These are phyloP conservation scores for Carallia brachiata DNA, from an alignment of 345 rosid species.

Conservation along the genomic window DNA sequence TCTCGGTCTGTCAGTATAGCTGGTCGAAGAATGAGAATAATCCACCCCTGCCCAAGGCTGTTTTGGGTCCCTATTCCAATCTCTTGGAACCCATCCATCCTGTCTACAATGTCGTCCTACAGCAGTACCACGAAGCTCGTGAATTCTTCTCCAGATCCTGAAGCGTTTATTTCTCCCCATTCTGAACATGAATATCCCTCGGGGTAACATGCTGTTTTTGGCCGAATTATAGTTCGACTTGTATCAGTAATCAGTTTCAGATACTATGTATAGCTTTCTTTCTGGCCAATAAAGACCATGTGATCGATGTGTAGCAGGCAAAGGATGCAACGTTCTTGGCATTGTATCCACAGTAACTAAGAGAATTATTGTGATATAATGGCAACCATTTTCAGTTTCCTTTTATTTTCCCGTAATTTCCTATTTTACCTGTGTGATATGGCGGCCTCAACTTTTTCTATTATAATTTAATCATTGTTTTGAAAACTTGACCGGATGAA, in stretches of 20 bases:
- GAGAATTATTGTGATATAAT: no score
- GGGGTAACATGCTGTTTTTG: not conserved
- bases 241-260: not conserved
- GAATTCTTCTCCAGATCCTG: slow-evolving; percentile 45
- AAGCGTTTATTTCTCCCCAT: not conserved
- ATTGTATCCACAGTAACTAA: no score
- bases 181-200: not conserved
- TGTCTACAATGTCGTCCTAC: slow-evolving; percentile 63
- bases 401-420: no score
- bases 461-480: no score
- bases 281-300: no score
- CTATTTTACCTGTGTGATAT: no score
- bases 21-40: slow-evolving; percentile 50
- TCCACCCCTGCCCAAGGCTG: slow-evolving; percentile 52
- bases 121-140: slow-evolving; percentile 60
- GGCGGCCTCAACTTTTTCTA: no score
- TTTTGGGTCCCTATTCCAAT: slow-evolving; percentile 71
- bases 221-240: not conserved
- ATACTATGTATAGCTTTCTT: no score
- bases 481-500: no score
- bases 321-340: no score
- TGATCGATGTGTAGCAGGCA: no score
- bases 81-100: slow-evolving; percentile 79
- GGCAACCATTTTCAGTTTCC: no score
- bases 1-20: slow-evolving; percentile 70